These are phyloP conservation scores for Coffea humblotiana DNA, from an alignment of 305 asterid species.

Conservation along the genomic window DNA sequence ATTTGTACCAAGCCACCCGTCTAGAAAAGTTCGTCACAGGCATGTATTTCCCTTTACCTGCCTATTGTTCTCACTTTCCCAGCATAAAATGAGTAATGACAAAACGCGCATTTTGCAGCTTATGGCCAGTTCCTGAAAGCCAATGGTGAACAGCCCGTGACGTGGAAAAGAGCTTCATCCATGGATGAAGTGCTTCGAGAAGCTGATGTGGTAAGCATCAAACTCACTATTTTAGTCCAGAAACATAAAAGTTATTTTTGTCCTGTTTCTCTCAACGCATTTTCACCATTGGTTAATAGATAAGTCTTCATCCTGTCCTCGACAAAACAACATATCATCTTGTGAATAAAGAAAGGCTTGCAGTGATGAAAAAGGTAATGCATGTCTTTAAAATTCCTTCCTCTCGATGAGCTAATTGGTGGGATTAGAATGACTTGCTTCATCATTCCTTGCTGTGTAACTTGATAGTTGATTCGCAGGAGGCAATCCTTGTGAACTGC, in stretches of 20 bases:
- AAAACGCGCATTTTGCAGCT: slow-evolving; percentile 46
- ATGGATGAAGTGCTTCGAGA: slow-evolving; percentile 92
- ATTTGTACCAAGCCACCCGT: slow-evolving; percentile 93
- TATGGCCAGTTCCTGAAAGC: slow-evolving; percentile 90
- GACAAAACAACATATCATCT: slow-evolving; percentile 97
- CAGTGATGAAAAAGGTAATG: slow-evolving; percentile 83
- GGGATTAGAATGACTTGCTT: background rate
- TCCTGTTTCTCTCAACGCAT: background rate
- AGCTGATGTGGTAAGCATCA: slow-evolving; percentile 72
- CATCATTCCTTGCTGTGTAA: slow-evolving; percentile 3
- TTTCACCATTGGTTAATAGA: slow-evolving; percentile 39
- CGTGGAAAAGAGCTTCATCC: slow-evolving; percentile 88
- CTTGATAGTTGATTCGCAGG: slow-evolving; percentile 36
- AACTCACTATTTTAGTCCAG: background rate
- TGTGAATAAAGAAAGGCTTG: slow-evolving; percentile 83
- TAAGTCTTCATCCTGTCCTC: slow-evolving; percentile 92
- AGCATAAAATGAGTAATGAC: slow-evolving; percentile 10
- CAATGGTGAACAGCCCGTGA: slow-evolving; percentile 87
- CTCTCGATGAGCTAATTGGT: background rate
- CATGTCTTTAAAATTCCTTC: background rate
- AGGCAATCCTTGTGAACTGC: slow-evolving; percentile 92
- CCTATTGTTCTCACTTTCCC: slow-evolving; percentile 11
- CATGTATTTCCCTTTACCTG: slow-evolving; percentile 25
- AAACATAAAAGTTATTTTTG: background rate
- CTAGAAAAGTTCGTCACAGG: slow-evolving; percentile 94